Evolutionary conservation across 2,329 filamentous ascomycete species (phyloP).

Genomic region (Sarocladiaceae sp.): DNA sequence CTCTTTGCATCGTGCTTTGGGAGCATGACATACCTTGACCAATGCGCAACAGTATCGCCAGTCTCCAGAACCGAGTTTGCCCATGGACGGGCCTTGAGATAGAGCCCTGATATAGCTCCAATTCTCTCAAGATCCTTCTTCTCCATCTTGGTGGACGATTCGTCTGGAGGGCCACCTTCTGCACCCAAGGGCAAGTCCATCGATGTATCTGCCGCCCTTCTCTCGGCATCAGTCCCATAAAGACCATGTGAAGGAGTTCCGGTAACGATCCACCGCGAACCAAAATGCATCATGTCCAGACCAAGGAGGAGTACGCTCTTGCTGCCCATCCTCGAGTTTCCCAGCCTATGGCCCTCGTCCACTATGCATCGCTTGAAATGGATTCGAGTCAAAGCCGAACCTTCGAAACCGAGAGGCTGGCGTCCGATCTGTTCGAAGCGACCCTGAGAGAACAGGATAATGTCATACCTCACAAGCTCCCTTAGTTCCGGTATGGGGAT

Average conservation of each 20-base stretch:
- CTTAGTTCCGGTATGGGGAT: slow-evolving; percentile 49
- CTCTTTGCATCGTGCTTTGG: slow-evolving; percentile 43
- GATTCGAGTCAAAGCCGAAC: slow-evolving; percentile 60
- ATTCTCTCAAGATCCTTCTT: slow-evolving; percentile 60
- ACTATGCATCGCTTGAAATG: slow-evolving; percentile 87
- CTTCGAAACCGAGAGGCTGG: slow-evolving; percentile 23
- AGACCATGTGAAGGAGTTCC: slow-evolving; percentile 83
- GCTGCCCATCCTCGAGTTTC: slow-evolving; percentile 50
- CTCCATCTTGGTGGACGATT: slow-evolving; percentile 44
- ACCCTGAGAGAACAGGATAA: slow-evolving; percentile 69
- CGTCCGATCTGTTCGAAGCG: slow-evolving; percentile 59
- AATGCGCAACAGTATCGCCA: slow-evolving; percentile 56
- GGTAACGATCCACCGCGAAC: slow-evolving; percentile 81
- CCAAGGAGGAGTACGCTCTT: slow-evolving; percentile 50
- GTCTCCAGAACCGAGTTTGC: slow-evolving; percentile 49
- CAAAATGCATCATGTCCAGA: slow-evolving; percentile 51
- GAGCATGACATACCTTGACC: slow-evolving; percentile 66
- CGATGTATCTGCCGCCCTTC: no score
- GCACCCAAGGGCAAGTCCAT: no score
- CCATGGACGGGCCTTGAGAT: slow-evolving; percentile 75
- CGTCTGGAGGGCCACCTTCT: slow-evolving; percentile 2
- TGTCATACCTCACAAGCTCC: slow-evolving; percentile 60
- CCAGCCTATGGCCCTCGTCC: slow-evolving; percentile 85
- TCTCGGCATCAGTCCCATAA: slow-evolving; percentile 52
- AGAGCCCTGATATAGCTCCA: slow-evolving; percentile 60